phyloP scores from a whole-genome alignment of 495 filamentous ascomycete genomes.

The Hypoxylon fuscum region DNA sequence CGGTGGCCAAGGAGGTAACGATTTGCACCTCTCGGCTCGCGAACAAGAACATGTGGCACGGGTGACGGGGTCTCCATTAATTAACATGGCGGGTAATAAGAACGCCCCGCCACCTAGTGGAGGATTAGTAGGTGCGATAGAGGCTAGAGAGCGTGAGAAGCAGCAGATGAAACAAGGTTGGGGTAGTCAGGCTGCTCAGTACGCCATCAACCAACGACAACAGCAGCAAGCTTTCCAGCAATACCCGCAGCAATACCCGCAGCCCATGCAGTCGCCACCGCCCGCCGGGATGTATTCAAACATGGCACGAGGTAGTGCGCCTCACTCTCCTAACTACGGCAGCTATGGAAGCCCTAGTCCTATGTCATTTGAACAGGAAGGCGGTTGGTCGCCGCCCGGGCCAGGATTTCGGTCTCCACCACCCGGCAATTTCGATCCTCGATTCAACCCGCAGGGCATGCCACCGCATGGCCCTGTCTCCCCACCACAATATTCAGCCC shows the following conservation, averaged over 20 bases:
- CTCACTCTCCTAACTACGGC: constrained; percentile 28
- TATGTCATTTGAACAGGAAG: constrained; percentile 34
- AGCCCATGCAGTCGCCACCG: constrained; percentile 38
- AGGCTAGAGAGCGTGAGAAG: constrained; percentile 68
- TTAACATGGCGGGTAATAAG: constrained; percentile 70
- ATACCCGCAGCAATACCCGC: constrained; percentile 53
- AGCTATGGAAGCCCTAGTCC: constrained; percentile 33
- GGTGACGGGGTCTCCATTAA: constrained; percentile 81
- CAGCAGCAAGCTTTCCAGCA: constrained; percentile 63
- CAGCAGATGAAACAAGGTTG: constrained; percentile 75
- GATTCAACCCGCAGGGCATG: constrained; percentile 33
- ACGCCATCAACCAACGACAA: constrained; percentile 80
- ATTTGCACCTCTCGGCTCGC: constrained; percentile 81
- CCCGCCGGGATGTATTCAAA: constrained; percentile 48
- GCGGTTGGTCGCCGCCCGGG: constrained; percentile 39
- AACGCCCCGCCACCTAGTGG: constrained; percentile 59
- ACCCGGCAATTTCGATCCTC: constrained; percentile 39
- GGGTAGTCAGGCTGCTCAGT: constrained; percentile 76
- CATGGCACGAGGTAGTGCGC: constrained; percentile 34
- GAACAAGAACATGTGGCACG: constrained; percentile 95
- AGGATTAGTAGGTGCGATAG: constrained; percentile 79
- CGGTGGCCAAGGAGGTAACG: constrained; percentile 45
- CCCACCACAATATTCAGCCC: constrained; percentile 19
- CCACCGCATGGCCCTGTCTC: constrained; percentile 44
- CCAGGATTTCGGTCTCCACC: constrained; percentile 44